Conservation (phyloP, 495 filamentous ascomycete species). For the Thozetella sp. region DNA sequence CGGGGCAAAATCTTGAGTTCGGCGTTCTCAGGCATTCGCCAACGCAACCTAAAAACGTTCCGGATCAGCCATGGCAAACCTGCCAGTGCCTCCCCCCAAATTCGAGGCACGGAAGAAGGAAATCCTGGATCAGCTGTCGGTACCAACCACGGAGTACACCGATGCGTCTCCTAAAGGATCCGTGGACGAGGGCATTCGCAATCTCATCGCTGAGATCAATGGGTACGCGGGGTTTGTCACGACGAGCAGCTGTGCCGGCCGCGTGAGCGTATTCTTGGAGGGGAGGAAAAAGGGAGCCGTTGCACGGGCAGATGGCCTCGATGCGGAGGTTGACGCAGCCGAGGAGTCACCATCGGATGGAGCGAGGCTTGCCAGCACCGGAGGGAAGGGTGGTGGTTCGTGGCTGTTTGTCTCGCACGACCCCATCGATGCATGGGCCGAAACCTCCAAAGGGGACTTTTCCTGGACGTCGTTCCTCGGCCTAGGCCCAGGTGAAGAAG, state of each 20-base stretch:
- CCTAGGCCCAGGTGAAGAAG: constrained; percentile 10
- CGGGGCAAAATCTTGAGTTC: neutral
- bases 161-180: constrained; percentile 86
- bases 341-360: constrained; percentile 6
- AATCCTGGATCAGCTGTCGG: constrained; percentile 65
- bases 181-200: constrained; percentile 75
- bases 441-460: constrained; percentile 10
- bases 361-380: constrained; percentile 51
- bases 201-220: constrained; percentile 78
- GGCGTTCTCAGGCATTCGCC: no score
- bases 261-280: constrained; percentile 84
- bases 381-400: constrained; percentile 78
- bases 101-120: constrained; percentile 64
- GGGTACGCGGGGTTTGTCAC: constrained; percentile 72
- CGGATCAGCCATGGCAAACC: constrained; percentile 1
- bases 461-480: constrained; percentile 10
- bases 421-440: constrained; percentile 45
- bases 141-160: constrained; percentile 66
- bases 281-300: constrained; percentile 48
- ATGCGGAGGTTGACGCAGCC: constrained; percentile 14
- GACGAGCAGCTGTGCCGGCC: constrained; percentile 88
- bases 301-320: constrained; percentile 10
- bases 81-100: constrained; percentile 20
- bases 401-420: constrained; percentile 92
- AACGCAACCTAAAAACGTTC: neutral